A percentile compares a stretch with the other conserved stretches of the same genome.
Evolutionary conservation across 2,329 filamentous ascomycete genomes (phyloP).

Genomic region (Clathrospora elynae): DNA sequence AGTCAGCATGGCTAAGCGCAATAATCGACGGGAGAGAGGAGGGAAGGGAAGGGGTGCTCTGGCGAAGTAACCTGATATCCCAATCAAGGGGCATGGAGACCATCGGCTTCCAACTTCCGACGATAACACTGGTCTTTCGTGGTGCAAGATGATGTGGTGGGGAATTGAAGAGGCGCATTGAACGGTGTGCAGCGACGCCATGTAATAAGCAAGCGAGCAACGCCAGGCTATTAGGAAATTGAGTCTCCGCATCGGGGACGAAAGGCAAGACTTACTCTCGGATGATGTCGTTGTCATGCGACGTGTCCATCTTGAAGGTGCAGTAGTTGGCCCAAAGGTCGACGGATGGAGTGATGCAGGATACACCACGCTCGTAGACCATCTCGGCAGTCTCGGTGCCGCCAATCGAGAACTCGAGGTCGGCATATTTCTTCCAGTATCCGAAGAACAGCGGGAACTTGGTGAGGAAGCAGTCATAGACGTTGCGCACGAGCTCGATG

Average conservation of each 20-base stretch:
- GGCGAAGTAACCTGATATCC: conserved; percentile 25
- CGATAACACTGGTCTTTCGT: conserved; percentile 17
- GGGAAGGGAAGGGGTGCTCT: conserved; percentile 13
- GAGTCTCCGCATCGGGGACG: conserved; percentile 33
- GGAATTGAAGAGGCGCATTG: conserved; percentile 51
- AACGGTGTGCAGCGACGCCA: conserved; percentile 27
- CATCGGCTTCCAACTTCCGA: conserved; percentile 20
- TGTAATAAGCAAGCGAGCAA: conserved; percentile 27
- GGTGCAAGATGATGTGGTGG: conserved; percentile 21
- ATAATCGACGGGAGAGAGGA: neutral
- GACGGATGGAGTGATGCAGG: conserved; percentile 89
- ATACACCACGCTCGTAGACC: conserved; percentile 95
- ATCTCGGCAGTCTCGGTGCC: conserved; percentile 97
- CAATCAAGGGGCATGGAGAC: conserved; percentile 13
- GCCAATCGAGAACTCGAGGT: conserved; percentile 94
- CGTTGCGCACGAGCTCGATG: conserved; percentile 81
- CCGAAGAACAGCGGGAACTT: conserved; percentile 96
- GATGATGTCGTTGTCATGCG: conserved; percentile 90
- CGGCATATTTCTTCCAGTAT: conserved; percentile 99
- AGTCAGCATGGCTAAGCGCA: conserved; percentile 14
- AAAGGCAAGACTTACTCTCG: conserved; percentile 88
- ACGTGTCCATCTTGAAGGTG: conserved; percentile 96
- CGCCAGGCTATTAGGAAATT: conserved; percentile 34
- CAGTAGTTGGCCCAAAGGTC: conserved; percentile 98
- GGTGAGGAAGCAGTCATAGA: conserved; percentile 89